These are phyloP conservation scores for Psidium guajava DNA, from an alignment of 345 rosid species.

Conservation along the genomic window DNA sequence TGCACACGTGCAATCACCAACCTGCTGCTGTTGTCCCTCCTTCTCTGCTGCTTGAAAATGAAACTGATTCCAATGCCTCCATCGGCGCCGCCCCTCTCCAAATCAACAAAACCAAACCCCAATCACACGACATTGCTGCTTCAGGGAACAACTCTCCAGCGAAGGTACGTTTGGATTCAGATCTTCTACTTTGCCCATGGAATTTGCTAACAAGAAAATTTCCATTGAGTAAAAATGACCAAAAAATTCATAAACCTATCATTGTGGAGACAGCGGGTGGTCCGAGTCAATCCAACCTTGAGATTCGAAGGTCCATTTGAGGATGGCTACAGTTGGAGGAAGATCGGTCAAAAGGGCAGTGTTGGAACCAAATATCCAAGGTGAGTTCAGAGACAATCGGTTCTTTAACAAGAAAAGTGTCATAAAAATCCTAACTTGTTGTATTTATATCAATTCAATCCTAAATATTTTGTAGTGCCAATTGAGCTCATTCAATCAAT, in stretches of 20 bases:
- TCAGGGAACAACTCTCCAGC: not conserved
- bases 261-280: too few species aligned
- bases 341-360: conserved; percentile 66
- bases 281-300: conserved; percentile 32
- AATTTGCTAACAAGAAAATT: not conserved
- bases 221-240: not conserved
- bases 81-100: not conserved
- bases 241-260: rapidly evolving
- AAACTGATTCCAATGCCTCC: not conserved
- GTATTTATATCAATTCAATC: too few species aligned
- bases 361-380: conserved; percentile 70
- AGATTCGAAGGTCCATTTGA: conserved; percentile 40
- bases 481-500: too few species aligned
- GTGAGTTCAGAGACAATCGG: conserved; percentile 4
- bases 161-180: not conserved
- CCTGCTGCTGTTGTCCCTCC: not conserved
- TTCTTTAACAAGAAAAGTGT: not conserved
- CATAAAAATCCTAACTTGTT: too few species aligned
- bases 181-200: not conserved
- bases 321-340: conserved; percentile 85
- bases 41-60: not conserved
- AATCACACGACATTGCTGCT: not conserved
- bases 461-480: too few species aligned
- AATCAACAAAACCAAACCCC: not conserved
- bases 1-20: conserved; percentile 14